Percentiles rank a stretch among this genome's conserved stretches.
phyloP scores from a whole-genome alignment of 2,329 filamentous ascomycete genomes.

The Ceratocystis eucalypticola region DNA sequence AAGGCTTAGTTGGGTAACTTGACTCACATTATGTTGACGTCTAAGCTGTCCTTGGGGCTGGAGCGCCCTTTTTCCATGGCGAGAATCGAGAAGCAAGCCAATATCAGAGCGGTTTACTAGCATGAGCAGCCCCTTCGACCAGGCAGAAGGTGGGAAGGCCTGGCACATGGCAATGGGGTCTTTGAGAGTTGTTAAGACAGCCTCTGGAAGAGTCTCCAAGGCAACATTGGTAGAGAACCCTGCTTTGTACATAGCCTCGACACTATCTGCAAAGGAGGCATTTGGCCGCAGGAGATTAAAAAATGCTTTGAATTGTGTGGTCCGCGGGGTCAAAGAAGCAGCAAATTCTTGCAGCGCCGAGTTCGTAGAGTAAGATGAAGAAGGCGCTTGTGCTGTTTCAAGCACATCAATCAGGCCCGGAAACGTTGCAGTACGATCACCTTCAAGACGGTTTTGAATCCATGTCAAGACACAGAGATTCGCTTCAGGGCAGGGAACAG shows the following conservation, averaged over 20 bases:
- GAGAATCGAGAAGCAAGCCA: constrained; percentile 44
- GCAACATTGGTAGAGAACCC: constrained; percentile 48
- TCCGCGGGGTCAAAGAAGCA: constrained; percentile 46
- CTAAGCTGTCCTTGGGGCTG: not conserved
- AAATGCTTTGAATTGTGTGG: constrained; percentile 54
- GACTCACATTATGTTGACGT: not conserved
- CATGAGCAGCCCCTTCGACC: constrained; percentile 57
- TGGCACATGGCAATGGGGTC: constrained; percentile 80
- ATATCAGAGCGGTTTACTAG: constrained; percentile 75
- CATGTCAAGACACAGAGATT: constrained; percentile 36
- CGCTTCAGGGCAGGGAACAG: constrained; percentile 25
- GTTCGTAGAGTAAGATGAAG: not conserved
- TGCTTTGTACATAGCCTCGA: constrained; percentile 59
- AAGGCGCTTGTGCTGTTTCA: constrained; percentile 2
- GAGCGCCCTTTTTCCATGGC: constrained; percentile 21
- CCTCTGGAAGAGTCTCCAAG: constrained; percentile 74
- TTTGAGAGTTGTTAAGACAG: constrained; percentile 64
- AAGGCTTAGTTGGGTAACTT: not conserved
- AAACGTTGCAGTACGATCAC: constrained; percentile 28
- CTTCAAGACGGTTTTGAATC: constrained; percentile 37
- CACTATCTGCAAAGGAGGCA: constrained; percentile 45
- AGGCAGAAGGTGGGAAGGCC: constrained; percentile 62
- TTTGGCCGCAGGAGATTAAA: constrained; percentile 44
- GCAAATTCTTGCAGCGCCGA: constrained; percentile 8
- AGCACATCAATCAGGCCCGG: constrained; percentile 33